Evolutionary conservation across 148 eudicot species (phyloP).

Genomic region (Simmondsia chinensis): DNA sequence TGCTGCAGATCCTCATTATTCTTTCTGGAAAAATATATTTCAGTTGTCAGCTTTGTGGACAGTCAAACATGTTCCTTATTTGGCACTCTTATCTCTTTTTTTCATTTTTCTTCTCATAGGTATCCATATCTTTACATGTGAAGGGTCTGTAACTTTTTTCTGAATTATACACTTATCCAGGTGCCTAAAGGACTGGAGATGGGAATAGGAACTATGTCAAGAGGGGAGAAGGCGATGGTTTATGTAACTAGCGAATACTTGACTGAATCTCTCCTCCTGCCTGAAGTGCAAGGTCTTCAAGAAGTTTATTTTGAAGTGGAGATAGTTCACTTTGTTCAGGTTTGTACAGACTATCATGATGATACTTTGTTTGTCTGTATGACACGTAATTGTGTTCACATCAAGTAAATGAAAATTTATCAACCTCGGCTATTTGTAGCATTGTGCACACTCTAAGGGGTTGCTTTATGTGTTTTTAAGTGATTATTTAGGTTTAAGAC

Average conservation of each 20-base stretch:
- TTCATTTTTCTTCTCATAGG: not conserved
- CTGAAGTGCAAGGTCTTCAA: constrained; percentile 32
- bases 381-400: no score
- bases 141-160: constrained; percentile 8
- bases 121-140: not conserved
- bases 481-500: no score
- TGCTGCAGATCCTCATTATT: constrained; percentile 2
- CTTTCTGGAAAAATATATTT: not conserved
- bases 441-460: no score
- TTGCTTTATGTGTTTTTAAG: no score
- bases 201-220: constrained; percentile 93
- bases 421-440: no score
- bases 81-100: no score
- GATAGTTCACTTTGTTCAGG: constrained; percentile 94
- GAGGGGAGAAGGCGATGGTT: constrained; percentile 76
- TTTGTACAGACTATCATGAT: constrained; percentile 12
- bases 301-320: constrained; percentile 98
- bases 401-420: no score
- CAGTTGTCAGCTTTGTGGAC: not conserved
- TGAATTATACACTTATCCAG: constrained; percentile 23
- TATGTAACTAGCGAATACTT: constrained; percentile 63
- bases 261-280: constrained; percentile 47
- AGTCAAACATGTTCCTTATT: no score
- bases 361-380: not conserved
- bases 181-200: constrained; percentile 91